Evolutionary conservation across 148 eudicot genomes (phyloP), one percentile per base, ranked within the genome.

Genomic region (Vaccinium corymbosum): DNA sequence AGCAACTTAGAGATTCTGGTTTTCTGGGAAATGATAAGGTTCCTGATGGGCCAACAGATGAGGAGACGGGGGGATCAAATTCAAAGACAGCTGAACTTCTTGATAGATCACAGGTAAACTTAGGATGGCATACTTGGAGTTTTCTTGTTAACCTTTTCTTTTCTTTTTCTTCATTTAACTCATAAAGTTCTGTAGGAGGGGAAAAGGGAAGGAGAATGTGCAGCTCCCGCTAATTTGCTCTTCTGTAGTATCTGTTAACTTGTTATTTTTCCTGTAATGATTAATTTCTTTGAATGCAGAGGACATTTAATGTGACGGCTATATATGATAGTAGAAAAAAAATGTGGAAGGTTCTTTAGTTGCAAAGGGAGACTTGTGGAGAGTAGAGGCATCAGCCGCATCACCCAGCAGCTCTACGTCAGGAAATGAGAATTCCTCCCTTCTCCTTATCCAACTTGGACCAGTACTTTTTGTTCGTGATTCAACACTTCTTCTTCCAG

Each of bases 371-470:
- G 98, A 97, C 86, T 89, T 94, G 85, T 97, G 98, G 99, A 86
- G 99, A 88, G 91, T 97, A 49, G 99, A 97, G 89, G 94, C 95
- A 51, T 64, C 71, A 64, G 29, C 71, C 4, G 71, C 71, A 64
- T 97, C 98, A 74, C 95, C 87, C 53, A 97, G 97, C 49, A 90
- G 94, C 88, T 92, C 98, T 52, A 87, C 92, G 25, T 90, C 95
- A 64, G 95, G 95, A 74, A 91, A 88, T 88, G 91, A 89, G 77
- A 92, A 83, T 92, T 88, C 98, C 1, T 93, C 98, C 85, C 80
- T 97, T 50, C 93, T 97, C 87, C 95, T 97, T 77, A 93, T 97
- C 82, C 99, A 97, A 89, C 99, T 97, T 86, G 99, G 99, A 82
- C 99, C 98, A 25, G 86, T 97, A 27, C 94, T 97, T 64, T 97